Evolutionary conservation across 1,284 basidiomycete genomes (phyloP).

Genomic region (Papiliotrema laurentii): DNA sequence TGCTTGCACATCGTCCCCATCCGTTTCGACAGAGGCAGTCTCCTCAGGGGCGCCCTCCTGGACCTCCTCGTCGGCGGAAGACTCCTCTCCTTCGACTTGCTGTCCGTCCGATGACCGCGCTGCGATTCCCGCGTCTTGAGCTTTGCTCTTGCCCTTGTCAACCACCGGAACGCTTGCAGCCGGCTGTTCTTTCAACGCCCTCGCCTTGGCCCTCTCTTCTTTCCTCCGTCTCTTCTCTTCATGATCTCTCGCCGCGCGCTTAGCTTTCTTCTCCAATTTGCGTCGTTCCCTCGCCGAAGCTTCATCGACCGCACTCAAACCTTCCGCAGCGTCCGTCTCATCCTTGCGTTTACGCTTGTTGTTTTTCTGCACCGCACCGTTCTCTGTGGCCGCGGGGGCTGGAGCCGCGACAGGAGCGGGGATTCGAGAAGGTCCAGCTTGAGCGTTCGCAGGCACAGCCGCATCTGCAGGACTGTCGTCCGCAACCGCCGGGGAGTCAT

Average conservation of each 20-base stretch:
- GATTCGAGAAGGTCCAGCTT: constrained; percentile 8
- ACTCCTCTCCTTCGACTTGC: background rate
- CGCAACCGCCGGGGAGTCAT: constrained; percentile 3
- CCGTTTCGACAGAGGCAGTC: background rate
- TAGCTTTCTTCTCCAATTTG: constrained; percentile 20
- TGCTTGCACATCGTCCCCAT: background rate
- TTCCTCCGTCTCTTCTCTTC: constrained; percentile 16
- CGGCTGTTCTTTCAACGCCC: background rate
- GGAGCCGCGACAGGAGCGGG: background rate
- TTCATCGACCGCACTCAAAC: constrained; percentile 23
- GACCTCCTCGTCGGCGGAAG: background rate
- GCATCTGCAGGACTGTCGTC: constrained; percentile 1
- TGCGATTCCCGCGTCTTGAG: background rate
- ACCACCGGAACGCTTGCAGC: background rate
- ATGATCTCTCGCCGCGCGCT: constrained; percentile 15
- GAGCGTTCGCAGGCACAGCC: constrained; percentile 2
- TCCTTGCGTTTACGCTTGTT: constrained; percentile 32
- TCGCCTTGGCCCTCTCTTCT: constrained; percentile 10
- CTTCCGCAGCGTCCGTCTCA: constrained; percentile 25
- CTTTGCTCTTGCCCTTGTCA: background rate
- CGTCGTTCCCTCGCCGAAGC: constrained; percentile 17
- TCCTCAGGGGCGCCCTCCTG: background rate
- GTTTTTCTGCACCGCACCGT: constrained; percentile 10
- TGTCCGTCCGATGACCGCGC: background rate
- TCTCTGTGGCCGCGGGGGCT: constrained; percentile 2